Base-by-base conservation (phyloP, 2,329 filamentous ascomycete genomes). In the Apiospora arundinis region DNA sequence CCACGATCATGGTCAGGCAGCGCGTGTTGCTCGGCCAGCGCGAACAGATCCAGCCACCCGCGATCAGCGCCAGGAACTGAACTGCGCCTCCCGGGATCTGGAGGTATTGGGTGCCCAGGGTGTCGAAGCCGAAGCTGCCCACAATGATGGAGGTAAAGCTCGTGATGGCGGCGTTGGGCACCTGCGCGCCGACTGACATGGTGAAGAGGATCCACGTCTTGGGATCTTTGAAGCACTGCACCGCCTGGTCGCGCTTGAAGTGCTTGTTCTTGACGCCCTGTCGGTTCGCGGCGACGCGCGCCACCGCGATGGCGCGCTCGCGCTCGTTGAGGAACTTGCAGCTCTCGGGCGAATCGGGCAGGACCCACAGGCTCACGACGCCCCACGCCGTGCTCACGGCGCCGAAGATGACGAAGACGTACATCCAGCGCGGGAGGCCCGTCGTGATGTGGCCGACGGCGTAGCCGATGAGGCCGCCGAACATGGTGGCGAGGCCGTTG, bases 271-370 rank as follows among this genome's bases (percentile, higher is more conserved):
- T 88, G 68, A 89, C 84, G 0, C 88, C 88, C 71, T 87, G 84
- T 12, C 82, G 80, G 74, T 90, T 89, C 6, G 78, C 79, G 0
- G 85, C 81, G 0, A 89, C 85, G 32, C 88, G 84, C 67, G 86
- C 85, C 16, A 88, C 82, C 5, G 87, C 87, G 21, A 90, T 84
- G 1, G 81, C 81, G 68, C 86, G 87, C 76, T 93, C 90, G 67
- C 88, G 84, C 0, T 82, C 77, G 5, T 81, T 86, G 46, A 94
- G 84, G 76, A 90, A 92, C 72, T 86, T 88, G 2, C 91, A 89
- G 0, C 87, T 90, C 25, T 89, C 85, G 0, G 90, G 90, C 2
- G 86, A 83, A 76, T 93, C 90, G 0, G 92, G 88, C 1, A 93
- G 83, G 52, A 89, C 77, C 73, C 89, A 85, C 79, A 88, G 86